These are phyloP conservation scores for Brassica carinata DNA, from an alignment of 345 rosid species.

Conservation along the genomic window DNA sequence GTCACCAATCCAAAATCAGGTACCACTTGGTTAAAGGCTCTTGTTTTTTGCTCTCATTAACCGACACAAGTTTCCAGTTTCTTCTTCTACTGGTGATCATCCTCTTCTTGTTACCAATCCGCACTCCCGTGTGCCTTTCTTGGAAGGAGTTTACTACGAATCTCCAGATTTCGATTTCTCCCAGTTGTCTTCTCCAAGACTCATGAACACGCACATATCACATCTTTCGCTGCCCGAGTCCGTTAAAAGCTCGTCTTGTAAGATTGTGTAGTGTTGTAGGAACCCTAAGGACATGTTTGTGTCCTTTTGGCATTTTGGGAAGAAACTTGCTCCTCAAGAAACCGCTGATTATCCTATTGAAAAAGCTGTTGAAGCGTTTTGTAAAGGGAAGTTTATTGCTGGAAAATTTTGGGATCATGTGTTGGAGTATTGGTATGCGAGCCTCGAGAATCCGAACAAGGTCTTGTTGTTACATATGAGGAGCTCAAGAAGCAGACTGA, in stretches of 20 bases:
- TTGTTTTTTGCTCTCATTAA: constrained; percentile 51
- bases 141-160: constrained; percentile 41
- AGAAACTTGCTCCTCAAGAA: constrained; percentile 38
- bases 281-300: constrained; percentile 62
- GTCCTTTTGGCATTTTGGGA: constrained; percentile 60
- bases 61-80: constrained; percentile 30
- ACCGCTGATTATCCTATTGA: constrained; percentile 38
- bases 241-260: constrained; percentile 42
- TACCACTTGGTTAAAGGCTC: constrained; percentile 62
- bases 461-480: constrained; percentile 44
- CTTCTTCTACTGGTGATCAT: constrained; percentile 33
- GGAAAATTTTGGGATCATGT: constrained; percentile 47
- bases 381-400: constrained; percentile 44
- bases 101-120: constrained; percentile 56
- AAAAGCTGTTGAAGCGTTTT: constrained; percentile 49
- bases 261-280: constrained; percentile 58
- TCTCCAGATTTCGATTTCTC: constrained; percentile 25
- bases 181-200: constrained; percentile 43
- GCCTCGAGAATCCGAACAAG: constrained; percentile 27
- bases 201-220: constrained; percentile 50
- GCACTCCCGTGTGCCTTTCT: constrained; percentile 54
- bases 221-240: constrained; percentile 45
- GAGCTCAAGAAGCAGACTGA: constrained; percentile 22
- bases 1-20: constrained; percentile 61
- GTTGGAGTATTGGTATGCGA: constrained; percentile 39